Evolutionary conservation across 768 basidiomycete species (phyloP), one percentile per base, ranked within the genome.

Genomic region (Hypholoma fasciculare): DNA sequence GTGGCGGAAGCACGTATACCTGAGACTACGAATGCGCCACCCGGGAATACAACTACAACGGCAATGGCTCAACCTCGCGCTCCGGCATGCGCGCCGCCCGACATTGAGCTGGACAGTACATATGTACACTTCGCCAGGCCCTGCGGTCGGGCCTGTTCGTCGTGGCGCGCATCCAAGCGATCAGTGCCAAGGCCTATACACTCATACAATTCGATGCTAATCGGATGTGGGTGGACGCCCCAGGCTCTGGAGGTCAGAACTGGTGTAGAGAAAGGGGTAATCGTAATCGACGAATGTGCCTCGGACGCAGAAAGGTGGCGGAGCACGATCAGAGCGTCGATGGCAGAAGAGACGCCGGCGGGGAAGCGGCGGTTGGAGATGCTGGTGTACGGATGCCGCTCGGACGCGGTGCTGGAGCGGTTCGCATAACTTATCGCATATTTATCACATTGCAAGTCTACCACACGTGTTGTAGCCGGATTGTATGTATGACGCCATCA

Each of bases 161-260:
- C 54, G 16, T 67, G 72, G 37, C 65, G 64, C 26, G 38, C 56
- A 34, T 74, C 76, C 72, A 72, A 68, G 59, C 63, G 64, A 11
- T 61, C 65, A 8, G 58, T 82, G 12, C 70, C 75, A 3, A 60
- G 73, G 42, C 68, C 69, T 13, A 60, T 82, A 8, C 76, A 79
- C 59, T 74, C 75, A 1, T 54, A 85, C 9, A 75, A 80, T n/a
- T 72, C 81, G 1, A 58, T 85, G 7, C 61, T 84, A 2, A n/a
- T 65, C 3, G 81, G 74, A 2, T 84, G 84, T 63, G 82, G 78
- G 13, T 81, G 79, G 80, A 57, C 52, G 26, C 42, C 7, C 44
- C 54, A 26, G 26, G 17, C 36, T 19, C 7, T 43, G 53, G 52
- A 19, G 34, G 38, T 30, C 9, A 63, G 61, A 14, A n/a, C n/a